These are phyloP conservation scores for Alternaria sp. DNA, from an alignment of 2,329 filamentous ascomycete genomes.

Conservation along the genomic window DNA sequence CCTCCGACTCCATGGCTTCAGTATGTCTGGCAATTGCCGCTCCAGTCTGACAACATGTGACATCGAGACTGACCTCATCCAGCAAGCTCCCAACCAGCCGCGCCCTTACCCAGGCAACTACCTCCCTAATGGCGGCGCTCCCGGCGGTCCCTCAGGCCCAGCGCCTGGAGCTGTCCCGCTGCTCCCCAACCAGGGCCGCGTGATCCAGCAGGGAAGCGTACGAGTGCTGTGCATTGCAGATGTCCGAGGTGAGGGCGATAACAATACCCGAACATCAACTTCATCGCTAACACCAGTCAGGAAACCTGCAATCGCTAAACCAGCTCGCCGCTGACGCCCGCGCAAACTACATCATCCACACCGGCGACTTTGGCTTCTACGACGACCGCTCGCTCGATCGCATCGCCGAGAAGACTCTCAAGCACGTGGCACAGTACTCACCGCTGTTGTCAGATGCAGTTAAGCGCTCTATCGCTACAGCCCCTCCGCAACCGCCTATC, in stretches of 20 bases:
- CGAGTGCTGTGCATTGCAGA: constrained; percentile 60
- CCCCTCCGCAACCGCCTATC: constrained; percentile 71
- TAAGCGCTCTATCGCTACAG: constrained; percentile 69
- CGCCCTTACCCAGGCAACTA: constrained; percentile 57
- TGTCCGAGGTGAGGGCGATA: constrained; percentile 53
- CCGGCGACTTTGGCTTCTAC: constrained; percentile 98
- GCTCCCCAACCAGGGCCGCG: constrained; percentile 60
- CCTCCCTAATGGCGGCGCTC: constrained; percentile 55
- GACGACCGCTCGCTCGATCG: constrained; percentile 94
- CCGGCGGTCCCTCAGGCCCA: constrained; percentile 50
- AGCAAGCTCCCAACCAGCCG: constrained; percentile 59
- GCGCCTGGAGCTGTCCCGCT: constrained; percentile 55
- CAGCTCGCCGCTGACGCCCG: constrained; percentile 93
- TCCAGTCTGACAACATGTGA: constrained; percentile 11
- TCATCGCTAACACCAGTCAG: constrained; percentile 58
- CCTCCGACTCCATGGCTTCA: constrained; percentile 43
- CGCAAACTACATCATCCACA: constrained; percentile 98
- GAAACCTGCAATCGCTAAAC: constrained; percentile 93
- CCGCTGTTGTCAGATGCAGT: constrained; percentile 83
- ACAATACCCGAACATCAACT: not conserved
- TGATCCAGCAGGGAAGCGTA: constrained; percentile 57
- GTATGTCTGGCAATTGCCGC: constrained; percentile 29
- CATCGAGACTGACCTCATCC: constrained; percentile 30
- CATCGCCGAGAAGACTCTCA: constrained; percentile 98
- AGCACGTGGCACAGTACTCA: constrained; percentile 98